Base-by-base conservation (phyloP, 2,329 filamentous ascomycete genomes). In the Phaeosphaeriaceae sp. region DNA sequence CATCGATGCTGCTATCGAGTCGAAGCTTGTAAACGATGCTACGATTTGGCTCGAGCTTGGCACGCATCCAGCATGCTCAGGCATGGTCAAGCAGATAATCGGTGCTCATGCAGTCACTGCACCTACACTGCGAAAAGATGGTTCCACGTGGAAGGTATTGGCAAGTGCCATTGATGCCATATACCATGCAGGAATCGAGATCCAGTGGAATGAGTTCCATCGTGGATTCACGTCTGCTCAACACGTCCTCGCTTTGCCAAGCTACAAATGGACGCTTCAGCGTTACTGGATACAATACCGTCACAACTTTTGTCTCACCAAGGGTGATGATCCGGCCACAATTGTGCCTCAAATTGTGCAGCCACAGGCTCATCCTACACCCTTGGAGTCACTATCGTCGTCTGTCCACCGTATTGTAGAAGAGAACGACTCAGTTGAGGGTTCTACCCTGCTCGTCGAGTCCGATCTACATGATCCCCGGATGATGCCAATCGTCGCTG, bases 181-280 rank as follows among this genome's bases (percentile, higher is more conserved):
- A 0, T 79, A 89, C 64, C 66, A 64, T 1, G 75, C 73, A 1
- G 86, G 85, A 0, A 58, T 85, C 1, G 71, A 77, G 4, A 70
- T 89, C 21, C 74, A 84, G 56, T 90, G 85, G 84, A 77, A 79
- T 39, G 85, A 85, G 64, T 86, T 81, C 58, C 81, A 86, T 62
- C 70, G 76, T 2, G 75, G 78, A 18, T 84, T 82, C 54, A 72
- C 78, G 46, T 51, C 62, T 1, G 68, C 68, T 2, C 74, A 80
- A 11, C 66, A 73, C 1, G 68, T 87, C 3, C 64, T 86, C 1
- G 71, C 80, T 21, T 68, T 88, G 3, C 85, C 85, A 1, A 46
- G 62, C 0, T 75, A 75, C 48, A 41, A 39, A 6, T 76, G 57
- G 54, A 58, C 74, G 33, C 42, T 61, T 11, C 72, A 73, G 46